Percentiles rank a stretch among this genome's conserved stretches.
phyloP scores from a whole-genome alignment of 306 rosid genomes.

The Datisca glomerata region DNA sequence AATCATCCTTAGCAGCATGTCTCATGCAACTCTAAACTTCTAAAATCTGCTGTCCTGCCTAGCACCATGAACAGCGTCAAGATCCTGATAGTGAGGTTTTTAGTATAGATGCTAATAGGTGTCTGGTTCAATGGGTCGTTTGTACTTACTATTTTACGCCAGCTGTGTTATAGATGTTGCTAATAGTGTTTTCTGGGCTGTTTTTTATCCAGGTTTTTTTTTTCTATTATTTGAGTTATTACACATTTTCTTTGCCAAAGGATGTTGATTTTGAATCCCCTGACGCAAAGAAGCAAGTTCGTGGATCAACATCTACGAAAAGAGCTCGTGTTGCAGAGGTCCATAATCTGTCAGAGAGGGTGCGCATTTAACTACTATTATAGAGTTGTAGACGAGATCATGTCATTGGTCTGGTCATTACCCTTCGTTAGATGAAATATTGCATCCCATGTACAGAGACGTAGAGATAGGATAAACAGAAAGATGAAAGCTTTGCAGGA shows the following conservation, averaged over 20 bases:
- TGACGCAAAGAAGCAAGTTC: conserved; percentile 36
- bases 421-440: conserved; percentile 6
- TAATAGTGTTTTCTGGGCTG: neutral
- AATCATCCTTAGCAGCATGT: neutral
- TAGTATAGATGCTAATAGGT: neutral
- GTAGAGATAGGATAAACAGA: conserved; percentile 83
- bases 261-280: conserved; percentile 40
- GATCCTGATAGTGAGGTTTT: neutral
- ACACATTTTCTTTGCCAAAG: conserved; percentile 23
- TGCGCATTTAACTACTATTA: conserved; percentile 12
- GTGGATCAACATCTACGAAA: conserved; percentile 42
- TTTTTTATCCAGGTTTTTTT: neutral
- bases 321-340: conserved; percentile 78
- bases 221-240: neutral
- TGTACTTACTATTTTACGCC: neutral
- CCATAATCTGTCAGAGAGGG: conserved; percentile 94
- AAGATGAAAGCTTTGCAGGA: conserved; percentile 85
- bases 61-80: neutral
- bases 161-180: neutral
- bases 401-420: conserved; percentile 2
- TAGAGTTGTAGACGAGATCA: neutral
- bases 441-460: conserved; percentile 37
- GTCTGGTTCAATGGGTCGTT: conserved; percentile 1
- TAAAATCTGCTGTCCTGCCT: too few species aligned
- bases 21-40: too few species aligned